phyloP scores from a whole-genome alignment of 192 early-diverging fungal species.

The Entomortierella parvispora region DNA sequence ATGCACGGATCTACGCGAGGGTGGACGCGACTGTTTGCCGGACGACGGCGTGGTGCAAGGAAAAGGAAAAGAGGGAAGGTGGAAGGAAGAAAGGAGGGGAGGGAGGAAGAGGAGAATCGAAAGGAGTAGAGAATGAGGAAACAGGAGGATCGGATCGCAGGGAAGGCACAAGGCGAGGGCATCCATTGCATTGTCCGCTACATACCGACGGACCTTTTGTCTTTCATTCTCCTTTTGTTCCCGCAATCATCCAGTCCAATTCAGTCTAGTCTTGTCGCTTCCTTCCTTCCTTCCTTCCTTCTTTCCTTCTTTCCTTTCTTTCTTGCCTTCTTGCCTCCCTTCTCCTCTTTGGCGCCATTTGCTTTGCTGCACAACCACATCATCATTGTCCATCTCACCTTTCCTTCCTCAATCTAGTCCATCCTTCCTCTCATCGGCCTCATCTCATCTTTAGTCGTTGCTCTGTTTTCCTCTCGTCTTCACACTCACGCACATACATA shows the following conservation, averaged over 20 bases:
- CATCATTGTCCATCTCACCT: neutral
- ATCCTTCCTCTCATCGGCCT: neutral
- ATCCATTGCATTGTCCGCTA: too few species aligned
- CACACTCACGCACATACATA: neutral
- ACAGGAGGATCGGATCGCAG: neutral
- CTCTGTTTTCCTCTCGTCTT: neutral
- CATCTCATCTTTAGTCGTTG: neutral
- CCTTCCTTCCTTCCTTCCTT: too few species aligned
- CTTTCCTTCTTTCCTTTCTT: too few species aligned
- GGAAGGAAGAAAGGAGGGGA: neutral
- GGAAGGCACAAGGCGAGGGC: neutral
- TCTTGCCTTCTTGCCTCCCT: too few species aligned
- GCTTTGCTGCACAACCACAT: neutral
- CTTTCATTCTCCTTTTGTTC: too few species aligned
- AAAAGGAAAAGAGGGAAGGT: too few species aligned
- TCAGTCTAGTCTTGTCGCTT: too few species aligned
- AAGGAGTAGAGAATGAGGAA: neutral
- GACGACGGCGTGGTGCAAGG: too few species aligned
- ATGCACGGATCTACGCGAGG: too few species aligned
- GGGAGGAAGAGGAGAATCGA: neutral
- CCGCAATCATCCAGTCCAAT: too few species aligned
- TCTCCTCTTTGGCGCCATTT: too few species aligned
- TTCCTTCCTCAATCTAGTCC: neutral
- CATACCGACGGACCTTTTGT: neutral
- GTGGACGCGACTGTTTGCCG: too few species aligned